These are phyloP conservation scores for Xylaria sp. DNA, from an alignment of 2,329 filamentous ascomycete genomes.

Conservation along the genomic window DNA sequence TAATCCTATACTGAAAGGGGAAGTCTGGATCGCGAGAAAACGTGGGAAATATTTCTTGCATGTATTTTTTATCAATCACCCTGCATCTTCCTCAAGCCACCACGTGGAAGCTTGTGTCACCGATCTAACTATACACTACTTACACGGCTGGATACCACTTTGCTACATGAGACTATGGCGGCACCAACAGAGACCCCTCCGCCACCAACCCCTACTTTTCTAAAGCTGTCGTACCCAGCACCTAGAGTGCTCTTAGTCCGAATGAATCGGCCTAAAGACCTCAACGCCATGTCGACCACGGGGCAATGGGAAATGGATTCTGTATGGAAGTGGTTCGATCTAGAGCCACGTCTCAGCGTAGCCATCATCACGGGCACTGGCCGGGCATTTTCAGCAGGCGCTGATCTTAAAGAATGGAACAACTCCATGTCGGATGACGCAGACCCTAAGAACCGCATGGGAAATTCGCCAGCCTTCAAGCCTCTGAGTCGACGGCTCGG, in stretches of 20 bases:
- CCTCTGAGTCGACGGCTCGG: conserved; percentile 61
- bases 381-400: conserved; percentile 43
- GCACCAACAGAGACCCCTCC: conserved; percentile 48
- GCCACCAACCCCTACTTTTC: conserved; percentile 48
- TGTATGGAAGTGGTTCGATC: conserved; percentile 49
- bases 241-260: conserved; percentile 54
- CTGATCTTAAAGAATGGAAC: conserved; percentile 44
- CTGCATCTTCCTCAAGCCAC: conserved; percentile 19
- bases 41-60: conserved; percentile 25
- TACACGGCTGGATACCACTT: neutral
- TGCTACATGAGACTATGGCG: conserved; percentile 26
- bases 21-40: conserved; percentile 23
- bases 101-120: conserved; percentile 18
- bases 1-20: conserved; percentile 14
- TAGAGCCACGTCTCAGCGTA: conserved; percentile 42
- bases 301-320: conserved; percentile 55
- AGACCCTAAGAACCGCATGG: conserved; percentile 33
- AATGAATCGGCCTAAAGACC: conserved; percentile 50
- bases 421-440: conserved; percentile 43
- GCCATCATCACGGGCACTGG: conserved; percentile 45
- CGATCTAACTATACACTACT: neutral
- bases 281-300: conserved; percentile 54
- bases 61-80: conserved; percentile 10
- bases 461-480: conserved; percentile 43
- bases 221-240: conserved; percentile 53